Evolutionary conservation across 495 filamentous ascomycete species (phyloP).

Genomic region (Hypoxylon intermedium): DNA sequence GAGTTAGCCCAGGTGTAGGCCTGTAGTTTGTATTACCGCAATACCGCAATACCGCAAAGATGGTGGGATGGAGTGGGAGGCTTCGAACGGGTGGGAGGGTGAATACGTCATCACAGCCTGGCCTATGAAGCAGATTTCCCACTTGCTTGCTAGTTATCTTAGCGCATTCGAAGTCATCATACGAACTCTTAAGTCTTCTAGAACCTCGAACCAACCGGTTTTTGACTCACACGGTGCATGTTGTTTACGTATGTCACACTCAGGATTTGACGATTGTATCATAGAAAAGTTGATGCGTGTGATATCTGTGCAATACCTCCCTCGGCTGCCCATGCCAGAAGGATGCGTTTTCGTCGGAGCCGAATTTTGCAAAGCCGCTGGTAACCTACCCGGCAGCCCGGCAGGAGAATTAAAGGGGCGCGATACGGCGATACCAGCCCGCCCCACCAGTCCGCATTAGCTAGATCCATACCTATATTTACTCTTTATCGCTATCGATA

Average conservation of each 20-base stretch:
- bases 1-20: conserved; percentile 3
- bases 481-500: conserved; percentile 40
- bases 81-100: conserved; percentile 15
- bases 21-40: conserved; percentile 22
- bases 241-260: not conserved
- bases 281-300: not conserved
- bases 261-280: not conserved
- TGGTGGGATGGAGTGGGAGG: conserved; percentile 12
- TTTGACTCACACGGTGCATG: not conserved
- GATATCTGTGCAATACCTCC: no score
- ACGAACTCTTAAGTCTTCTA: not conserved
- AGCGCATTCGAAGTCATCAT: conserved; percentile 24
- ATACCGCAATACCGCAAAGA: conserved; percentile 9
- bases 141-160: conserved; percentile 4
- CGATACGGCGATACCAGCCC: not conserved
- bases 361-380: conserved; percentile 22
- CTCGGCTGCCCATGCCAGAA: no score
- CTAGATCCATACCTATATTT: not conserved
- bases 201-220: conserved; percentile 4
- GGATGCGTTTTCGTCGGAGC: not conserved
- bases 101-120: conserved; percentile 35
- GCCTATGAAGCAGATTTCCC: conserved; percentile 24
- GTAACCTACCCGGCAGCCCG: conserved; percentile 29
- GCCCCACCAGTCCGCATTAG: not conserved
- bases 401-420: conserved; percentile 10